Conservation (phyloP, 805 yeast species). For the Clavispora santaluciae region DNA sequence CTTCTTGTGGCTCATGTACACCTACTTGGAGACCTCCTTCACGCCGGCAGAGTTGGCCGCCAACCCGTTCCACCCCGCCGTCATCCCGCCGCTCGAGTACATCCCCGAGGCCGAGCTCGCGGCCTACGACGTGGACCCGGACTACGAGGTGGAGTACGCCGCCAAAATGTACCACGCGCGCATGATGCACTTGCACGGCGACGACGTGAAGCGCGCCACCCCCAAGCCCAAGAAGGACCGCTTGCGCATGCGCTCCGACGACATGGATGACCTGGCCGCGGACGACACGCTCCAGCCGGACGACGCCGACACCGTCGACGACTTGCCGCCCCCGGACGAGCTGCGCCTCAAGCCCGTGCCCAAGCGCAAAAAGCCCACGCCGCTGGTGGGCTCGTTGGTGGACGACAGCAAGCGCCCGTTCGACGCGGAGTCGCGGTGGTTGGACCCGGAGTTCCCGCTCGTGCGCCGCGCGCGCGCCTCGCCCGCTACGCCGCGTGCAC, state of each 20-base stretch:
- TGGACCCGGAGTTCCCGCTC: constrained; percentile 21
- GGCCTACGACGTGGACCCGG: constrained; percentile 44
- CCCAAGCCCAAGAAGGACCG: constrained; percentile 25
- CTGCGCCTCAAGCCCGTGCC: neutral
- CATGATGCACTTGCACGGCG: constrained; percentile 35
- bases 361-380: constrained; percentile 15
- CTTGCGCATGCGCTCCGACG: constrained; percentile 8
- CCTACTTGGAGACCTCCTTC: constrained; percentile 72
- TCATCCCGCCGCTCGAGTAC: constrained; percentile 34
- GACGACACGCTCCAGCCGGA: constrained; percentile 7
- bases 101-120: constrained; percentile 23
- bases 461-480: constrained; percentile 17
- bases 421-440: constrained; percentile 7
- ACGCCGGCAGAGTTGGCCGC: constrained; percentile 41
- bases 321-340: constrained; percentile 6
- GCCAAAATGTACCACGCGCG: constrained; percentile 44
- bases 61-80: constrained; percentile 54
- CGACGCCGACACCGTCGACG: constrained; percentile 18
- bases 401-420: constrained; percentile 8
- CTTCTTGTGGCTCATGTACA: constrained; percentile 78
- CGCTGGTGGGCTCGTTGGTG: constrained; percentile 12
- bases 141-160: constrained; percentile 44
- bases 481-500: constrained; percentile 4
- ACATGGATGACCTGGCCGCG: constrained; percentile 8
- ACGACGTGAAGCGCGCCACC: constrained; percentile 29